phyloP scores from a whole-genome alignment of 2,329 filamentous ascomycete genomes.

The Pseudogymnoascus sp. region DNA sequence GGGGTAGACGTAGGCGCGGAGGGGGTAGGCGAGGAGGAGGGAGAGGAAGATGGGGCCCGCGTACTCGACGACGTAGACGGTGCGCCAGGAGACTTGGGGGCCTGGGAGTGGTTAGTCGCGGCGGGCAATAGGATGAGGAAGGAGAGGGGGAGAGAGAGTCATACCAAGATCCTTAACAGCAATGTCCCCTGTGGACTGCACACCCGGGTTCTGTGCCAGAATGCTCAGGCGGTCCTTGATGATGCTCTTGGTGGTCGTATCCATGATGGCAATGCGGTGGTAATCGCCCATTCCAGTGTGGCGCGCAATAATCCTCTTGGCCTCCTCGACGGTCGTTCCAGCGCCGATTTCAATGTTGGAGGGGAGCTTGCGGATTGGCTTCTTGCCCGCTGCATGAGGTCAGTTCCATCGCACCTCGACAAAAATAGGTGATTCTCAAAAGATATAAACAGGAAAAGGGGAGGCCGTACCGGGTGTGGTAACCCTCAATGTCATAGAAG shows the following conservation, averaged over 20 bases:
- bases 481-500: constrained; percentile 10
- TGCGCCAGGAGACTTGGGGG: constrained; percentile 81
- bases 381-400: constrained; percentile 21
- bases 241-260: constrained; percentile 52
- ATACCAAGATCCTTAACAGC: constrained; percentile 90
- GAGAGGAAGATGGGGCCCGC: constrained; percentile 85
- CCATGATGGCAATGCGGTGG: constrained; percentile 55
- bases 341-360: constrained; percentile 40
- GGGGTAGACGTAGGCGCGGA: constrained; percentile 65
- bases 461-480: background rate
- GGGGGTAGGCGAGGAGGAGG: constrained; percentile 56
- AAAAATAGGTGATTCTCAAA: constrained; percentile 2
- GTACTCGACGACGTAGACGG: constrained; percentile 93
- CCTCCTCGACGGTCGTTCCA: constrained; percentile 48
- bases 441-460: no score
- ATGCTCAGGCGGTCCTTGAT: constrained; percentile 52
- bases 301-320: constrained; percentile 47
- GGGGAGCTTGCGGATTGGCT: constrained; percentile 39
- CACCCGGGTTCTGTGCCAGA: constrained; percentile 39
- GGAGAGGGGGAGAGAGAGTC: constrained; percentile 22
- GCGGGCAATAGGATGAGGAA: background rate
- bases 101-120: constrained; percentile 43
- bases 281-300: constrained; percentile 43
- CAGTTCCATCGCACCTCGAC: background rate
- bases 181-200: constrained; percentile 47